phyloP scores from a whole-genome alignment of 257 asterid genomes.

The Solanum dulcamara region DNA sequence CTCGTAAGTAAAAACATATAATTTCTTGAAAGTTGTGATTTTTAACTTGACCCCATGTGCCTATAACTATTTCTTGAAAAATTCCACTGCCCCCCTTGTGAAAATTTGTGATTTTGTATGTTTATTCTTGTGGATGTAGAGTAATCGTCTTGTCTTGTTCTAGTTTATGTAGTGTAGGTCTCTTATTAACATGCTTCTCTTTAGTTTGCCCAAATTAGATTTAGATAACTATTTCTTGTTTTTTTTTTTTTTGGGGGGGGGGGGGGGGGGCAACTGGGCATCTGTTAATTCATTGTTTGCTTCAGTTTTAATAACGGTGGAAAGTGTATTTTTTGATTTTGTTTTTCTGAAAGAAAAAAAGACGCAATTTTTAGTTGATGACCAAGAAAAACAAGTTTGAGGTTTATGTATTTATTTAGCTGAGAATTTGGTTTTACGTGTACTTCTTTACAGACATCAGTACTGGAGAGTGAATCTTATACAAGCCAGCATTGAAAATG shows the following conservation, averaged over 20 bases:
- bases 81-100: not conserved
- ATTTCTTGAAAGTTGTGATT: not conserved
- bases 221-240: not conserved
- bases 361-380: not conserved
- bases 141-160: not conserved
- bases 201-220: not conserved
- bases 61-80: not conserved
- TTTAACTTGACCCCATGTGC: not conserved
- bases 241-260: not conserved
- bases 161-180: not conserved
- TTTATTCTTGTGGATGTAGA: not conserved
- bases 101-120: not conserved
- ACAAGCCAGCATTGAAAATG: conserved; percentile 20
- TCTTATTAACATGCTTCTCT: not conserved
- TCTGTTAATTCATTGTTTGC: not conserved
- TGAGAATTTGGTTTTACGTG: not conserved
- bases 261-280: not conserved
- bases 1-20: not conserved
- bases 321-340: not conserved
- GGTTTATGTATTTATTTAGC: not conserved
- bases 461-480: not conserved
- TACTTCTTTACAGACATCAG: not conserved
- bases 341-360: not conserved
- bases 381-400: not conserved
- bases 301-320: not conserved